Evolutionary conservation across 805 yeast genomes (phyloP).

Genomic region (Blastobotrys peoriensis): DNA sequence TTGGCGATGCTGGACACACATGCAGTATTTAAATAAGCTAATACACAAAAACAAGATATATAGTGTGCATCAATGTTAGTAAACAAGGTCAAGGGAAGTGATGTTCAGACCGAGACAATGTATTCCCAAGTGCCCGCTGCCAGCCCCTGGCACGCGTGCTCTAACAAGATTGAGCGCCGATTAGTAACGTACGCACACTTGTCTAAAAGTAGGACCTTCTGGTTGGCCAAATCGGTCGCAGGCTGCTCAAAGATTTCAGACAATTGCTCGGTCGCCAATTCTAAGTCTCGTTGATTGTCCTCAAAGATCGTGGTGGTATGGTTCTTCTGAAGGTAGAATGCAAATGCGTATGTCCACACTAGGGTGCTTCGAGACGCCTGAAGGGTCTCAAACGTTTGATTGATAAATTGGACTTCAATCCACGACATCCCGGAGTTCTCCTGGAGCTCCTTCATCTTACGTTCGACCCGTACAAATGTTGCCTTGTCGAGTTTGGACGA

Average conservation of each 20-base stretch:
- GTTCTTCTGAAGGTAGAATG: conserved; percentile 54
- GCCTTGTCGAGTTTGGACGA: conserved; percentile 68
- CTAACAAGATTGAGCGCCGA: conserved; percentile 38
- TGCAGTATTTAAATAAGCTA: no score
- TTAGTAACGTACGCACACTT: conserved; percentile 38
- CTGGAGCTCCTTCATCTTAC: conserved; percentile 59
- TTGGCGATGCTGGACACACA: no score
- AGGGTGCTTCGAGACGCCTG: conserved; percentile 66
- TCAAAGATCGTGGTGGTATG: conserved; percentile 61
- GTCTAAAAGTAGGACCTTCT: conserved; percentile 37
- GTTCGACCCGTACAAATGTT: conserved; percentile 57
- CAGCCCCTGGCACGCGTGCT: conserved; percentile 40
- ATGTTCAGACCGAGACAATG: no score
- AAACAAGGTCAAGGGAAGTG: no score
- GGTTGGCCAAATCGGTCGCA: conserved; percentile 30
- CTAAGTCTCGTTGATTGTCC: conserved; percentile 58
- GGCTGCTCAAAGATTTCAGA: conserved; percentile 51
- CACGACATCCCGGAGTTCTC: conserved; percentile 61
- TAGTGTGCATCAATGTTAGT: no score
- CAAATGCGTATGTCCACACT: conserved; percentile 87
- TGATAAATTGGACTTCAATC: conserved; percentile 81
- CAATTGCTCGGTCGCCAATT: conserved; percentile 61
- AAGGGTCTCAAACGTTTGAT: conserved; percentile 62
- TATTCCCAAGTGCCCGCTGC: conserved; percentile 33
- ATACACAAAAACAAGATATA: no score